Percentiles rank a stretch among this genome's conserved stretches.
phyloP scores from a whole-genome alignment of 805 yeast genomes.

The Candida taoyuanica region DNA sequence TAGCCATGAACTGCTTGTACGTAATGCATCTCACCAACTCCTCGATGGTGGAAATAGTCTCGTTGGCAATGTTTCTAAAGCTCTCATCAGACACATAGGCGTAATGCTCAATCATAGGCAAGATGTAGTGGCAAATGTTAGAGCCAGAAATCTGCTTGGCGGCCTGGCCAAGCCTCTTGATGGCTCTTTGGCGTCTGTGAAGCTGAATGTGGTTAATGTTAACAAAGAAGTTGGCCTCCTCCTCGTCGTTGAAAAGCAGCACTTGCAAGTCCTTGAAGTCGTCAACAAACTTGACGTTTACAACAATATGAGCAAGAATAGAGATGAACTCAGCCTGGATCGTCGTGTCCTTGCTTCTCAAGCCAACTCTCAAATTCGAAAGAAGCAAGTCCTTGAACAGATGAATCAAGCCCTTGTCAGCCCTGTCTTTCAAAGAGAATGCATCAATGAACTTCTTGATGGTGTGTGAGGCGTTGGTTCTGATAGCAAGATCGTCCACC shows the following conservation, averaged over 20 bases:
- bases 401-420: constrained; percentile 29
- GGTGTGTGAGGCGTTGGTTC: constrained; percentile 69
- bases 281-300: constrained; percentile 36
- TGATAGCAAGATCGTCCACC: constrained; percentile 70
- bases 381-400: constrained; percentile 51
- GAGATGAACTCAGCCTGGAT: constrained; percentile 69
- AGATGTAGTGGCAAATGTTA: constrained; percentile 70
- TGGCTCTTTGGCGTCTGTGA: constrained; percentile 81
- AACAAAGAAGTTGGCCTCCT: constrained; percentile 74
- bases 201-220: constrained; percentile 81
- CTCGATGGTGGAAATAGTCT: constrained; percentile 60
- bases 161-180: constrained; percentile 53
- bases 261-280: constrained; percentile 65
- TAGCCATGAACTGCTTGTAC: constrained; percentile 78
- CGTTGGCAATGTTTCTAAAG: constrained; percentile 57
- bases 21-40: constrained; percentile 51
- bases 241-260: constrained; percentile 61
- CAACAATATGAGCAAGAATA: constrained; percentile 60
- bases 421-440: constrained; percentile 20
- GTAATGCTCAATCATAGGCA: constrained; percentile 84
- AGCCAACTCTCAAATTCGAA: constrained; percentile 63
- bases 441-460: constrained; percentile 62
- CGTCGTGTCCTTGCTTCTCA: constrained; percentile 55
- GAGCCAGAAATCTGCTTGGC: constrained; percentile 44
- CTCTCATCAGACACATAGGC: constrained; percentile 58